Conservation (phyloP, 805 yeast genomes). For the Geotrichum ghanense region DNA sequence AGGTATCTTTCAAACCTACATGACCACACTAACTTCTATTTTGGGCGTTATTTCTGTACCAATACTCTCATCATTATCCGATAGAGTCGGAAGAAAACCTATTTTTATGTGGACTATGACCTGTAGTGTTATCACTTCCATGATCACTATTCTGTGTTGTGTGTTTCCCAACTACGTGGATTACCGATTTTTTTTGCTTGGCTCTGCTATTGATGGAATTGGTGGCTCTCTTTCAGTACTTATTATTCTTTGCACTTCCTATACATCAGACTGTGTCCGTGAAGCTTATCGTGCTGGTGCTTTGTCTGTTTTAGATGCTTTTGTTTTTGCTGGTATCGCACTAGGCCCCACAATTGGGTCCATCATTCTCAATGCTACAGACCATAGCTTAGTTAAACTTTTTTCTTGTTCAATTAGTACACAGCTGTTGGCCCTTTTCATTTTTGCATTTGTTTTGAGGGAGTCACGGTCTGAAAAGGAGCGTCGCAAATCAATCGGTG, state of each 20-base stretch:
- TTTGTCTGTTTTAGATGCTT: slow-evolving; percentile 20
- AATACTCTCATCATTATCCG: slow-evolving; percentile 52
- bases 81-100: slow-evolving; percentile 49
- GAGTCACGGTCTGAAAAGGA: slow-evolving; percentile 16
- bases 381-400: slow-evolving; percentile 6
- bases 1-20: slow-evolving; percentile 12
- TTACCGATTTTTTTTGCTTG: slow-evolving; percentile 29
- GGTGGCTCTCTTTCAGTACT: slow-evolving; percentile 56
- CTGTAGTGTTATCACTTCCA: slow-evolving; percentile 10
- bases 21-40: slow-evolving; percentile 8
- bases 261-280: slow-evolving; percentile 62
- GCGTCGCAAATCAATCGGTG: slow-evolving; percentile 11
- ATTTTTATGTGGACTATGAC: slow-evolving; percentile 25
- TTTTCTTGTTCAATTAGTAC: slow-evolving; percentile 9
- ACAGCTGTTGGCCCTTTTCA: slow-evolving; percentile 1
- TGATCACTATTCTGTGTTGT: slow-evolving; percentile 10
- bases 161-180: slow-evolving; percentile 11
- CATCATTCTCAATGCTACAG: slow-evolving; percentile 8
- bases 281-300: slow-evolving; percentile 37
- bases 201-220: slow-evolving; percentile 35
- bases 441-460: slow-evolving; percentile 7
- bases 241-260: slow-evolving; percentile 52
- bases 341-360: slow-evolving; percentile 19
- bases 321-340: slow-evolving; percentile 20
- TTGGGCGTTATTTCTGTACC: slow-evolving; percentile 14